A percentile compares a stretch with the other conserved stretches of the same genome.
Conservation (phyloP, 192 early-diverging fungal genomes). For the Kickxella alabastrina region DNA sequence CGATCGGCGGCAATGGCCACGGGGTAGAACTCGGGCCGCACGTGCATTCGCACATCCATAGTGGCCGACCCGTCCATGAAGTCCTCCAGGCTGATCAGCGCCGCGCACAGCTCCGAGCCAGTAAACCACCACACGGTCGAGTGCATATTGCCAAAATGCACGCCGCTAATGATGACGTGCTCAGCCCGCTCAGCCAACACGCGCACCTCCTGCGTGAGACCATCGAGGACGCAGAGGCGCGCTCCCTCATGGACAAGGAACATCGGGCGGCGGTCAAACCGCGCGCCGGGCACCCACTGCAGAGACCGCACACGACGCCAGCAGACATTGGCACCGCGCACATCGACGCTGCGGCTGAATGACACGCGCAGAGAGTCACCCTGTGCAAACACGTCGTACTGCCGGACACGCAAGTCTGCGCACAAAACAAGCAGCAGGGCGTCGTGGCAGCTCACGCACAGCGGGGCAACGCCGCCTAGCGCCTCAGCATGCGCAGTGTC, state of each 20-base stretch:
- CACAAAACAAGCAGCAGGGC: constrained; percentile 28
- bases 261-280: constrained; percentile 21
- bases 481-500: constrained; percentile 12
- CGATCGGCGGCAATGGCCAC: constrained; percentile 33
- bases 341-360: constrained; percentile 12
- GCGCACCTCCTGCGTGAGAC: not conserved
- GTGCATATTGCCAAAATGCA: constrained; percentile 52
- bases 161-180: constrained; percentile 28
- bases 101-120: constrained; percentile 32
- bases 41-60: not conserved
- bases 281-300: constrained; percentile 48
- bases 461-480: too few species aligned
- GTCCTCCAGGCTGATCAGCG: constrained; percentile 44
- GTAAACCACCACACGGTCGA: constrained; percentile 49
- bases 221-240: constrained; percentile 16
- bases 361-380: constrained; percentile 17
- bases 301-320: constrained; percentile 32
- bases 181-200: constrained; percentile 19
- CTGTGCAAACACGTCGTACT: constrained; percentile 36
- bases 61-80: constrained; percentile 30
- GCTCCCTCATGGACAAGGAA: constrained; percentile 44
- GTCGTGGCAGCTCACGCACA: constrained; percentile 24
- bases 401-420: constrained; percentile 10
- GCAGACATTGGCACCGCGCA: constrained; percentile 6
- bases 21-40: constrained; percentile 43